These are phyloP conservation scores for Aquilaria agallochum DNA, from an alignment of 441 rosid species.

Conservation along the genomic window DNA sequence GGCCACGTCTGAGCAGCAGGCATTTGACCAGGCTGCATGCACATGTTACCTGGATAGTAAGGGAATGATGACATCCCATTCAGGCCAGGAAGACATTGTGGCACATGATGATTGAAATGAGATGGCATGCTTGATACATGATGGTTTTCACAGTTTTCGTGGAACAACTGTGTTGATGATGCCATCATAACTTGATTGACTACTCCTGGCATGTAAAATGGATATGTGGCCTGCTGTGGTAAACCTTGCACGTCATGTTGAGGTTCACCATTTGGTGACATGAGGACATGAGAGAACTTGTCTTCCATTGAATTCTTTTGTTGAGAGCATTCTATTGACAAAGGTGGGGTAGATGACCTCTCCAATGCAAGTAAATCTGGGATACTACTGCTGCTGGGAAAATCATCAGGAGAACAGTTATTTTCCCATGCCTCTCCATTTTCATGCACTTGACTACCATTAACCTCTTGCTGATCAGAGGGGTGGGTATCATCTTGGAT, in stretches of 20 bases:
- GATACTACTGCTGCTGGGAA: constrained; percentile 49
- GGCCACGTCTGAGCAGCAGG: constrained; percentile 58
- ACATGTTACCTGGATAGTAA: constrained; percentile 59
- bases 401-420: constrained; percentile 54
- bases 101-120: constrained; percentile 66
- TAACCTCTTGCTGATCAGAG: constrained; percentile 32
- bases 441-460: constrained; percentile 34
- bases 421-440: constrained; percentile 57
- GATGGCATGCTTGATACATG: constrained; percentile 41
- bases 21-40: constrained; percentile 67
- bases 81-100: constrained; percentile 50
- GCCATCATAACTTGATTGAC: constrained; percentile 72
- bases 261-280: constrained; percentile 39
- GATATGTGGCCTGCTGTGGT: constrained; percentile 46
- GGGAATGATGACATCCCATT: constrained; percentile 67
- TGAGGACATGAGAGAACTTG: constrained; percentile 26
- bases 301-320: constrained; percentile 46
- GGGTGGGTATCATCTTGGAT: constrained; percentile 38
- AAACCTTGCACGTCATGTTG: constrained; percentile 44
- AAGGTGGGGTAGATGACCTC: constrained; percentile 61
- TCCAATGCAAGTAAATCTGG: constrained; percentile 47
- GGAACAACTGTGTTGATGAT: constrained; percentile 53
- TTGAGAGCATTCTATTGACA: constrained; percentile 41
- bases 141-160: constrained; percentile 44
- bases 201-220: constrained; percentile 70